Base-by-base conservation (phyloP, 768 basidiomycete genomes). In the Agrocybe chaxingu region DNA sequence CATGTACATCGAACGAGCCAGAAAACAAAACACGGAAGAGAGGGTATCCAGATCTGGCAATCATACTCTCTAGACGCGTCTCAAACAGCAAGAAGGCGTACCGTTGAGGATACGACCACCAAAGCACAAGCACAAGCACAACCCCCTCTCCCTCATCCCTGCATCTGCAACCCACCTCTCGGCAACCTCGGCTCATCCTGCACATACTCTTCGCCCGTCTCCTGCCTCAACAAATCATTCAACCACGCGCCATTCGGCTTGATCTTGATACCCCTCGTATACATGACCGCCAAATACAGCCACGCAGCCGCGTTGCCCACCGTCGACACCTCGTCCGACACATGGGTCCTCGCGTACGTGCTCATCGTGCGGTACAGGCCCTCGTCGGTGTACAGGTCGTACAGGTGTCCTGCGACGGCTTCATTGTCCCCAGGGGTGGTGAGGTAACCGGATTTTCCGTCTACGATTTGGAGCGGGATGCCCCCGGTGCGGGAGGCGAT, bases 381-480 rank as follows among this genome's bases (percentile, higher is more conserved):
- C 50, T 84, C 80, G 65, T 94, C 83, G 52, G 85, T 88, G 74
- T 82, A 84, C 24, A 95, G 78, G 34, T 92, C 79, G 66, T 74
- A 87, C 49, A 96, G 76, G 62, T 92, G 76, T 57, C 78, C 71
- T 33, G 92, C 89, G 42, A 95, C 91, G 5, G 81, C 70, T 4
- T 73, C 74, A 57, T 88, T 87, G 63, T 95, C 89, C 29, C 87
- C 86, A 8, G 84, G 79, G 12, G 83, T 81, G 55, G 86, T 87
- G 57, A 97, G 74, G 76, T 78, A 94, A 44, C 95, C 95, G 55
- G 88, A 91, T 69, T 91, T 85, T 47, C 92, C 93, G 57, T 97
- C 72, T 57, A 82, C 81, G 56, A 97, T 80, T 64, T 98, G 95
- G 42, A 97, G 82, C 37, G 95, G 95, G 62, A 98, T 96, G 58